A percentile compares a stretch with the other conserved stretches of the same genome.
Conservation (phyloP, 169 alveolate genomes). For the Plasmodium coatneyi region DNA sequence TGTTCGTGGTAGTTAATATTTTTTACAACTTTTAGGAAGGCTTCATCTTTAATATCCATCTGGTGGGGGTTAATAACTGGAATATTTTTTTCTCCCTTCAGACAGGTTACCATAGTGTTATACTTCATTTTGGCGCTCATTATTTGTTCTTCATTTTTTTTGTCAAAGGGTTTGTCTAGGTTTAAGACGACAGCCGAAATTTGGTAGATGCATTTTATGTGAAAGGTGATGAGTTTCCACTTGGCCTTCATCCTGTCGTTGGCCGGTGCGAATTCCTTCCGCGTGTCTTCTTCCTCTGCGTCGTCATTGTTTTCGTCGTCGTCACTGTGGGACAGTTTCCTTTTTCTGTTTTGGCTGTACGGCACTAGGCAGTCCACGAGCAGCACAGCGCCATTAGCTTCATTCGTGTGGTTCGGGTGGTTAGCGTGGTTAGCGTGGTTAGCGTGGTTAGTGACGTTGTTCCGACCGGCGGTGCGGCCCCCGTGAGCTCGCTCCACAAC, state of each 20-base stretch:
- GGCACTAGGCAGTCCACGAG: conserved; percentile 66
- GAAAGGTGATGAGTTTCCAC: conserved; percentile 57
- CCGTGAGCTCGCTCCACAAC: conserved; percentile 28
- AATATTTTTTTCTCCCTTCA: conserved; percentile 63
- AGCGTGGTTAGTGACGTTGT: neutral
- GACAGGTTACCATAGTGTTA: conserved; percentile 49
- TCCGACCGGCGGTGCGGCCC: neutral
- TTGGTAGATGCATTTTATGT: conserved; percentile 34
- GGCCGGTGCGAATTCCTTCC: conserved; percentile 36
- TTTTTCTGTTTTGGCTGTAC: conserved; percentile 75
- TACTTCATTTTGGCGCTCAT: conserved; percentile 27
- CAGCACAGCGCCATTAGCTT: neutral
- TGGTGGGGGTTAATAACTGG: conserved; percentile 69
- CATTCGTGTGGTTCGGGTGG: too few species aligned
- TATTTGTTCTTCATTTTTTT: conserved; percentile 37
- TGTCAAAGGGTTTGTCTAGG: conserved; percentile 28
- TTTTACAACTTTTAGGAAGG: conserved; percentile 24
- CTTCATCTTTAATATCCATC: conserved; percentile 50
- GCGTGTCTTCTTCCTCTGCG: neutral
- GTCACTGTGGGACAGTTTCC: conserved; percentile 60
- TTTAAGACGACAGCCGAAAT: conserved; percentile 69
- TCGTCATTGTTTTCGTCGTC: neutral
- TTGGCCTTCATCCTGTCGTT: conserved; percentile 31
- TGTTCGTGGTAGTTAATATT: conserved; percentile 44
- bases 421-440: neutral